A percentile compares a stretch with the other conserved stretches of the same genome.
Conservation (phyloP, 148 eudicot species). For the Silene latifolia region DNA sequence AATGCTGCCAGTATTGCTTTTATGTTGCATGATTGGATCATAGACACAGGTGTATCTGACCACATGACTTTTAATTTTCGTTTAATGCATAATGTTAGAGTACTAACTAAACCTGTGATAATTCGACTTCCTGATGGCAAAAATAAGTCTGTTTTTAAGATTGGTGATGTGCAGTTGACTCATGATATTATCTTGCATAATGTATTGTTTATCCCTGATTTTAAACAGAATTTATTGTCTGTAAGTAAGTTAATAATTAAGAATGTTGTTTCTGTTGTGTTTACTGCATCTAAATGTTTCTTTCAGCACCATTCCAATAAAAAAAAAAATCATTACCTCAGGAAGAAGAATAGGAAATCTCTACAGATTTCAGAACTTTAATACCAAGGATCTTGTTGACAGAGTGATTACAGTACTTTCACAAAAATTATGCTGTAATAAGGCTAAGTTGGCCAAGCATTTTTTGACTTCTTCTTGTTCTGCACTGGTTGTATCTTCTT, state of each 20-base stretch:
- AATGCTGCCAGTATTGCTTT: no score
- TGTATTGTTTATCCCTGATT: not conserved
- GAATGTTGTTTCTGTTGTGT: not conserved
- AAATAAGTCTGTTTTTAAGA: not conserved
- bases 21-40: no score
- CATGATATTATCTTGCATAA: not conserved
- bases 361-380: not conserved
- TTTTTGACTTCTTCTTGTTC: no score
- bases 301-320: not conserved
- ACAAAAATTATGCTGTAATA: no score
- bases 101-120: not conserved
- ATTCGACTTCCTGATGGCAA: not conserved
- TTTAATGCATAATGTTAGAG: no score
- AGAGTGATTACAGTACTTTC: no score
- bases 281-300: not conserved
- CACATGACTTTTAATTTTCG: no score
- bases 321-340: not conserved
- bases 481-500: no score
- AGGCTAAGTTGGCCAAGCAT: no score
- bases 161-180: not conserved
- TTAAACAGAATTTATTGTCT: not conserved
- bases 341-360: not conserved
- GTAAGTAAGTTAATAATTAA: not conserved
- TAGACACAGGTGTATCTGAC: no score
- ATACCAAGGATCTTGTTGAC: not conserved